Conservation (phyloP, 805 yeast species). For the Yamadazyma paraphyllophila region DNA sequence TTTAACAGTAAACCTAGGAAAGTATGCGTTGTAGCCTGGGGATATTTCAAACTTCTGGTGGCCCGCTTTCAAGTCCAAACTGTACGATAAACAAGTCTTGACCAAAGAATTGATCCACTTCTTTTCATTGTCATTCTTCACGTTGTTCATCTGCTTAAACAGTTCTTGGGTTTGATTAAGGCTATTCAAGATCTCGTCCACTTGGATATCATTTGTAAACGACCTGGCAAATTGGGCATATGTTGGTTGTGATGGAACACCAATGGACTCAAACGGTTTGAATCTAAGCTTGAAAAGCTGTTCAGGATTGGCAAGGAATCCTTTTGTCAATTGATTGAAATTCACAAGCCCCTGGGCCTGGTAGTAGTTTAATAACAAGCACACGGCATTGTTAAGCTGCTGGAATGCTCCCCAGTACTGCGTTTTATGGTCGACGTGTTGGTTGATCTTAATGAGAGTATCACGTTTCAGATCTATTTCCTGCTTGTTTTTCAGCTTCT, state of each 20-base stretch:
- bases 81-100: constrained; percentile 14
- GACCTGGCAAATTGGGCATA: constrained; percentile 5
- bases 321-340: constrained; percentile 2
- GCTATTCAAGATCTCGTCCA: constrained; percentile 1
- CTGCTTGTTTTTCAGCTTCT: constrained; percentile 12
- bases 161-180: constrained; percentile 7
- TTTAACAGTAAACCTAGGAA: constrained; percentile 10
- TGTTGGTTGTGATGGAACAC: constrained; percentile 12
- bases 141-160: background rate
- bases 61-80: constrained; percentile 5
- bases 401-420: constrained; percentile 8
- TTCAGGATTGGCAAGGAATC: constrained; percentile 10
- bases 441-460: constrained; percentile 4
- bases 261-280: constrained; percentile 15
- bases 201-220: constrained; percentile 2
- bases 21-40: constrained; percentile 12
- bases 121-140: constrained; percentile 3
- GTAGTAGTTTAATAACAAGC: constrained; percentile 8
- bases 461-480: constrained; percentile 13
- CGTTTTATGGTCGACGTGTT: constrained; percentile 1
- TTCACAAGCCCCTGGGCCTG: constrained; percentile 6
- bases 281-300: constrained; percentile 13
- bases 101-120: constrained; percentile 8
- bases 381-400: constrained; percentile 1
- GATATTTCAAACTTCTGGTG: background rate